phyloP scores from a whole-genome alignment of 106 monocot species.

The Phalaenopsis aphrodite region DNA sequence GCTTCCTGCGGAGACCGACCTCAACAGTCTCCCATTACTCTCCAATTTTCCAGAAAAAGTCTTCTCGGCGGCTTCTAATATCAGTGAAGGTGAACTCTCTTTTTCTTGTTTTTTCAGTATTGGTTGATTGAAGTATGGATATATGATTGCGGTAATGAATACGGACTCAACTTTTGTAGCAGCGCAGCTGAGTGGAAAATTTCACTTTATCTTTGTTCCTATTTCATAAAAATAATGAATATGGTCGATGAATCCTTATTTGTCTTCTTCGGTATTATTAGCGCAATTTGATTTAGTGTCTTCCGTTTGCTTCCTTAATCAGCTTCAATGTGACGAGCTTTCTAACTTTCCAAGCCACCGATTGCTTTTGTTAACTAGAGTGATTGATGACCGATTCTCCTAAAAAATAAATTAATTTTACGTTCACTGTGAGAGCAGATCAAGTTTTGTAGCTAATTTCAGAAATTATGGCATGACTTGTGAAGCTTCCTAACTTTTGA shows the following conservation, averaged over 20 bases:
- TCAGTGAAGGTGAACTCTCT: constrained; percentile 31
- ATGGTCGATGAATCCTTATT: background rate
- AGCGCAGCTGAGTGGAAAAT: background rate
- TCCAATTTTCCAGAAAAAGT: constrained; percentile 54
- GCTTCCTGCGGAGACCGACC: constrained; percentile 96
- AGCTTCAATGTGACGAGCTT: background rate
- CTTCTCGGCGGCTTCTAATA: constrained; percentile 26
- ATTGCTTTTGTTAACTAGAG: background rate
- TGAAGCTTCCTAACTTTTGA: background rate
- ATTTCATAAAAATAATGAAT: background rate
- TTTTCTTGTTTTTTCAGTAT: background rate
- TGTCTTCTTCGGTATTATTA: background rate
- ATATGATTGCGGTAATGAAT: background rate
- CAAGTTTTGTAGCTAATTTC: background rate
- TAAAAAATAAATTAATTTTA: background rate
- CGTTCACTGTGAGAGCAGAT: background rate
- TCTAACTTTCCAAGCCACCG: background rate
- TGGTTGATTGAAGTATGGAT: background rate
- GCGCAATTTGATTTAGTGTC: background rate
- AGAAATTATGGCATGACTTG: background rate
- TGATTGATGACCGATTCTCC: background rate
- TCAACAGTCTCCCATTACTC: constrained; percentile 67
- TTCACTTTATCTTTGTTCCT: background rate
- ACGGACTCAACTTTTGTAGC: too few species aligned
- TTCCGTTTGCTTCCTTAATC: background rate